Conservation (phyloP, 202 grass and related monocot genomes). For the Hordeum pubiflorum region DNA sequence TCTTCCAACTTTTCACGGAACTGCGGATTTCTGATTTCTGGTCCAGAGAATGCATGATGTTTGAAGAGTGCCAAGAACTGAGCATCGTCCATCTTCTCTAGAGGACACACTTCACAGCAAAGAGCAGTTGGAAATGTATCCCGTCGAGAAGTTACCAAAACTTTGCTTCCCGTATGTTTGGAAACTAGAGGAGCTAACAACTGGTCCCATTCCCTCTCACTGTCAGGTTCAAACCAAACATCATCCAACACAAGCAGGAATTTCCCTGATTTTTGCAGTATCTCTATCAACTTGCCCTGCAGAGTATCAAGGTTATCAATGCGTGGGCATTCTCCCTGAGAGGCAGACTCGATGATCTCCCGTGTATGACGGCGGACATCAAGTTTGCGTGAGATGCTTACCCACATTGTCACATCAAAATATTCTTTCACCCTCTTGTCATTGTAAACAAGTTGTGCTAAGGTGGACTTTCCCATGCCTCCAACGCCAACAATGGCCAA, state of each 20-base stretch:
- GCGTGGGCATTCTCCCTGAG: not conserved
- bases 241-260: slow-evolving; percentile 27
- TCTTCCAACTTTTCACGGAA: not conserved
- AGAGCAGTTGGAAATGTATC: not conserved
- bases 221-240: not conserved
- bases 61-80: slow-evolving; percentile 21
- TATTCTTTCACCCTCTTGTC: not conserved
- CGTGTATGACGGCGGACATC: slow-evolving; percentile 2
- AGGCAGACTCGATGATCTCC: slow-evolving; percentile 16
- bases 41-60: slow-evolving; percentile 7
- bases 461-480: slow-evolving; percentile 15
- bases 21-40: not conserved
- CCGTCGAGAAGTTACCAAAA: not conserved
- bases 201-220: not conserved
- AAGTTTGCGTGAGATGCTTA: slow-evolving; percentile 10
- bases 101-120: not conserved
- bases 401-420: slow-evolving; percentile 20
- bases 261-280: not conserved
- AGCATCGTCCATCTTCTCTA: not conserved
- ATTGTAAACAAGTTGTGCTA: slow-evolving; percentile 14
- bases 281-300: not conserved
- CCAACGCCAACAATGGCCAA: not conserved
- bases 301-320: not conserved
- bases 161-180: not conserved
- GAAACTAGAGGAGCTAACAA: slow-evolving; percentile 21